Conservation (phyloP, 2,329 filamentous ascomycete genomes). For the Microdochium trichocladiopsis region DNA sequence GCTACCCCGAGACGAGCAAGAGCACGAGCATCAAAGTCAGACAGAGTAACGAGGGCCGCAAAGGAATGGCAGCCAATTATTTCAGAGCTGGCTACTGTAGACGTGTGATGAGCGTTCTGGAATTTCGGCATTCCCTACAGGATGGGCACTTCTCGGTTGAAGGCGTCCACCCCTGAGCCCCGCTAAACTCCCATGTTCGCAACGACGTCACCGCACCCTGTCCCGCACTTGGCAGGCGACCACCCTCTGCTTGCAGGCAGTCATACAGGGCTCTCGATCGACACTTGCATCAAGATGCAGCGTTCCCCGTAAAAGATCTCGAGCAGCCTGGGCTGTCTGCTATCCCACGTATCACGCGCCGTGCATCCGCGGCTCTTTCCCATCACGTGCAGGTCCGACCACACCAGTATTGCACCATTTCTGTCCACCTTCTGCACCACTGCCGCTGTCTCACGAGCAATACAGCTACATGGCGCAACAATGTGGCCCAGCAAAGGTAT, state of each 20-base stretch:
- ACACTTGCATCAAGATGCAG: neutral
- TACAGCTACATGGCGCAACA: constrained; percentile 6
- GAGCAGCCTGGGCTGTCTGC: no score
- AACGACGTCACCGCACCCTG: neutral
- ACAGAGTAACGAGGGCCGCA: neutral
- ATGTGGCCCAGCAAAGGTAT: constrained; percentile 51
- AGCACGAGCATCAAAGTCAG: constrained; percentile 10
- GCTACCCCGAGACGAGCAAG: constrained; percentile 64
- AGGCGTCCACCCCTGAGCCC: neutral
- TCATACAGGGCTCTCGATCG: neutral
- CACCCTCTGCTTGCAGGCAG: neutral
- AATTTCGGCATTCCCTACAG: no score
- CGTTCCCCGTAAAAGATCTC: no score
- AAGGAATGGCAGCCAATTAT: neutral
- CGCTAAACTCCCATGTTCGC: neutral
- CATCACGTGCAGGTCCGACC: no score
- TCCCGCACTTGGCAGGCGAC: neutral
- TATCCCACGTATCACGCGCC: no score
- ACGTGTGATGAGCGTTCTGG: neutral
- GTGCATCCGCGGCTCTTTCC: no score
- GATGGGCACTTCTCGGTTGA: neutral
- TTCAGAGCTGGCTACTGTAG: neutral
- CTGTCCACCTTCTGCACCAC: no score
- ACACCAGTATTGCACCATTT: no score
- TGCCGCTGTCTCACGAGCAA: neutral